These are phyloP conservation scores for Calocybe gangraenosa DNA, from an alignment of 768 basidiomycete species.

Conservation along the genomic window DNA sequence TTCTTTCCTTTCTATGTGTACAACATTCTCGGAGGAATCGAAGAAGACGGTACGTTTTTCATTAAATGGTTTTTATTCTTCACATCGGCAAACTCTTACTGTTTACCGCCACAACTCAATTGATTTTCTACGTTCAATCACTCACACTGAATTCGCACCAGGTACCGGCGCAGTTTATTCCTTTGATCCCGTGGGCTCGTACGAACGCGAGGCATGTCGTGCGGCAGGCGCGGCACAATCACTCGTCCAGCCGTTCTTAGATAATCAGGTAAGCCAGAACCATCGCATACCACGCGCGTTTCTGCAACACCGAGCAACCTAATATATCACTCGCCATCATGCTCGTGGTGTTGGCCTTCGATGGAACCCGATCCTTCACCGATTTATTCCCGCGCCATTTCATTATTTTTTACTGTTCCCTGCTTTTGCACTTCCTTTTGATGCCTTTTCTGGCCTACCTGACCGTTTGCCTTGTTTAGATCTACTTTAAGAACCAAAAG, in stretches of 20 bases:
- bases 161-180: slow-evolving; percentile 97
- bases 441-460: slow-evolving; percentile 8
- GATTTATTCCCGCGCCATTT: slow-evolving; percentile 37
- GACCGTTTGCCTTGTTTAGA: slow-evolving; percentile 44
- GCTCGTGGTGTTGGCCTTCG: slow-evolving; percentile 12
- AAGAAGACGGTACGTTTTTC: slow-evolving; percentile 82
- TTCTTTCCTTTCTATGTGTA: slow-evolving; percentile 99
- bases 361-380: slow-evolving; percentile 39
- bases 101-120: slow-evolving; percentile 6
- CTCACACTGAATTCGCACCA: slow-evolving; percentile 26
- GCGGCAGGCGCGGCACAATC: slow-evolving; percentile 95
- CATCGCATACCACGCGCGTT: slow-evolving; percentile 5
- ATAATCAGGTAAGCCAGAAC: slow-evolving; percentile 80
- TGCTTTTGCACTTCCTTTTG: slow-evolving; percentile 15
- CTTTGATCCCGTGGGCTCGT: slow-evolving; percentile 98
- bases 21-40: slow-evolving; percentile 94
- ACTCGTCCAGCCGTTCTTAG: slow-evolving; percentile 95
- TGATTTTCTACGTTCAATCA: slow-evolving; percentile 3
- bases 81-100: slow-evolving; percentile 19
- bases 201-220: slow-evolving; percentile 95
- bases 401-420: slow-evolving; percentile 16
- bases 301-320: slow-evolving; percentile 19
- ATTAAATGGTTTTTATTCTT: slow-evolving; percentile 11
- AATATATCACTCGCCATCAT: slow-evolving; percentile 8
- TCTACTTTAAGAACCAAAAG: slow-evolving; percentile 96